Percentiles rank a stretch among this genome's conserved stretches.
phyloP scores from a whole-genome alignment of 345 rosid species.

The Crucihimalaya himalaica region DNA sequence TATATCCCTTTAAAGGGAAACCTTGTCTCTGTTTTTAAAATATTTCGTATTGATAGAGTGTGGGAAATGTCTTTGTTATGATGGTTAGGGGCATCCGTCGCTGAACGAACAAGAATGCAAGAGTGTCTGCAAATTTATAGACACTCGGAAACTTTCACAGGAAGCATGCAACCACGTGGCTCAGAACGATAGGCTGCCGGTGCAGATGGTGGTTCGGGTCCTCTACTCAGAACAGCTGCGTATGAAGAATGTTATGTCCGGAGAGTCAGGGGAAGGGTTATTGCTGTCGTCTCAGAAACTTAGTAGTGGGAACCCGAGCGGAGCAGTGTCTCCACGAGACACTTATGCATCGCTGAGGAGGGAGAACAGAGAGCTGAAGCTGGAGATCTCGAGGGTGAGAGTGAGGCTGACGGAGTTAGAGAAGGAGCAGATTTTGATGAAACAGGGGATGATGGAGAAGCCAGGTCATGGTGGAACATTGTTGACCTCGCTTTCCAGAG shows the following conservation, averaged over 20 bases:
- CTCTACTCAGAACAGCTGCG: constrained; percentile 45
- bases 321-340: constrained; percentile 76
- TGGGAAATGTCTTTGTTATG: background rate
- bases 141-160: constrained; percentile 50
- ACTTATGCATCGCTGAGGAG: constrained; percentile 88
- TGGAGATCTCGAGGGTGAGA: constrained; percentile 94
- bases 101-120: constrained; percentile 65
- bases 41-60: background rate
- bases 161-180: constrained; percentile 44
- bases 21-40: background rate
- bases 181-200: constrained; percentile 39
- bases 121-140: constrained; percentile 71
- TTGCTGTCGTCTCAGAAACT: constrained; percentile 50
- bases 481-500: constrained; percentile 74
- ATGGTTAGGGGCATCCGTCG: constrained; percentile 60
- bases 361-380: constrained; percentile 94
- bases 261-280: constrained; percentile 67
- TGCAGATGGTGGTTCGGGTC: constrained; percentile 39
- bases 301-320: constrained; percentile 57
- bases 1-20: background rate
- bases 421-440: constrained; percentile 91
- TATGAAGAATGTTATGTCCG: constrained; percentile 60
- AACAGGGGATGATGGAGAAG: constrained; percentile 73
- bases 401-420: constrained; percentile 94
- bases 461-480: constrained; percentile 68